Conservation (phyloP, 2,329 filamentous ascomycete species). For the Calonectria hawksworthii region DNA sequence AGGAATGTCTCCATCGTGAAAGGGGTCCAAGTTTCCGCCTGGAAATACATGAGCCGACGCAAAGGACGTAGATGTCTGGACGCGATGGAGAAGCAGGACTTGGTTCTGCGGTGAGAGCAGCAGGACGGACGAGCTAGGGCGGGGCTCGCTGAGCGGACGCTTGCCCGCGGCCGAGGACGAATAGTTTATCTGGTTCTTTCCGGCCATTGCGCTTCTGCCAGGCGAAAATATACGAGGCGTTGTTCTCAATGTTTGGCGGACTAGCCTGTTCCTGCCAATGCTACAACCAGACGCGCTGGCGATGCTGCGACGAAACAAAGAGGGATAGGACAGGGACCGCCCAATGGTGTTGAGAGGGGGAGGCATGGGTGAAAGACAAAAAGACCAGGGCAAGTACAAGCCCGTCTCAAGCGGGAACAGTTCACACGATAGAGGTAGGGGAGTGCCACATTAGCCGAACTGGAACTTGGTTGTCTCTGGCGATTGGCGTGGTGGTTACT, state of each 20-base stretch:
- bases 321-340: constrained; percentile 27
- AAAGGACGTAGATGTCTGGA: constrained; percentile 86
- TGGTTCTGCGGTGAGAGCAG: constrained; percentile 90
- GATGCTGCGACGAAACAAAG: constrained; percentile 16
- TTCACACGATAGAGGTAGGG: not conserved
- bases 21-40: constrained; percentile 84
- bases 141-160: constrained; percentile 57
- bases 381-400: not conserved
- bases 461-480: constrained; percentile 29
- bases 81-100: constrained; percentile 88
- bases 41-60: constrained; percentile 96
- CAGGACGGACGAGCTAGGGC: constrained; percentile 83
- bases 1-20: constrained; percentile 78
- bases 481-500: not conserved
- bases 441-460: constrained; percentile 15
- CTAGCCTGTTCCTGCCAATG: not conserved
- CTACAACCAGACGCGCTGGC: constrained; percentile 10
- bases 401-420: not conserved
- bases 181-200: constrained; percentile 24
- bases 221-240: not conserved
- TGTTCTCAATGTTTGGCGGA: not conserved
- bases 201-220: constrained; percentile 28
- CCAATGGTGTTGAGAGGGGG: constrained; percentile 26
- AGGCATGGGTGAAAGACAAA: constrained; percentile 31
- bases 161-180: constrained; percentile 37